phyloP scores from a whole-genome alignment of 192 early-diverging fungal species.

The Phycomyces nitens region DNA sequence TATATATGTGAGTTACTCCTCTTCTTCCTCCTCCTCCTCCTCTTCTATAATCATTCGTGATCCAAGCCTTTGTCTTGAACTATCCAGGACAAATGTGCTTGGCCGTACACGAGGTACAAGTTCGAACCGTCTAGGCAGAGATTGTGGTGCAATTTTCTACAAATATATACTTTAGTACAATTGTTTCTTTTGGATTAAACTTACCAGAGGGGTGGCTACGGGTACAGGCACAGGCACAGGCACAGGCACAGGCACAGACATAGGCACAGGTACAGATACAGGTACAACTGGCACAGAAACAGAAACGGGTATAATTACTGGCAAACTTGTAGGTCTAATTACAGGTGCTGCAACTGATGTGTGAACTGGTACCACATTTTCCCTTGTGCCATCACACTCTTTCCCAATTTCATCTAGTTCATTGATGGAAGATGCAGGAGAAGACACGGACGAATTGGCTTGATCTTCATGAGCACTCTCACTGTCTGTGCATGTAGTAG shows the following conservation, averaged over 20 bases:
- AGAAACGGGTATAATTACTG: too few relatives aligned
- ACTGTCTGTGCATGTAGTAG: neutral
- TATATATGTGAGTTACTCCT: neutral
- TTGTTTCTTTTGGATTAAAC: too few relatives aligned
- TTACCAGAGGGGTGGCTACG: too few relatives aligned
- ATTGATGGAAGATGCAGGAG: neutral
- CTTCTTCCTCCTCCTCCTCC: constrained; percentile 37
- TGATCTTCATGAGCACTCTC: neutral
- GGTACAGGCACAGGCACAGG: too few relatives aligned
- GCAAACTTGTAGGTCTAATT: too few relatives aligned
- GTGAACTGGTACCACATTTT: too few relatives aligned
- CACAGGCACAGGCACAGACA: too few relatives aligned
- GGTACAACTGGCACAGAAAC: too few relatives aligned
- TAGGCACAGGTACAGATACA: too few relatives aligned
- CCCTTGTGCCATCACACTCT: neutral
- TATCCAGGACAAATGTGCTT: constrained; percentile 8
- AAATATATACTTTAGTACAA: too few relatives aligned
- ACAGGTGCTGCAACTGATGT: too few relatives aligned
- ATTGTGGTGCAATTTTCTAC: neutral
- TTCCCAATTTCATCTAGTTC: neutral
- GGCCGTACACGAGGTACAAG: constrained; percentile 13
- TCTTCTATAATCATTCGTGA: constrained; percentile 32
- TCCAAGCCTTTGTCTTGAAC: constrained; percentile 13
- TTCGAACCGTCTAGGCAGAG: constrained; percentile 2
- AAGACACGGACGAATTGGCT: neutral